Evolutionary conservation across 2,329 filamentous ascomycete species (phyloP).

Genomic region (Epichloe hybrida): DNA sequence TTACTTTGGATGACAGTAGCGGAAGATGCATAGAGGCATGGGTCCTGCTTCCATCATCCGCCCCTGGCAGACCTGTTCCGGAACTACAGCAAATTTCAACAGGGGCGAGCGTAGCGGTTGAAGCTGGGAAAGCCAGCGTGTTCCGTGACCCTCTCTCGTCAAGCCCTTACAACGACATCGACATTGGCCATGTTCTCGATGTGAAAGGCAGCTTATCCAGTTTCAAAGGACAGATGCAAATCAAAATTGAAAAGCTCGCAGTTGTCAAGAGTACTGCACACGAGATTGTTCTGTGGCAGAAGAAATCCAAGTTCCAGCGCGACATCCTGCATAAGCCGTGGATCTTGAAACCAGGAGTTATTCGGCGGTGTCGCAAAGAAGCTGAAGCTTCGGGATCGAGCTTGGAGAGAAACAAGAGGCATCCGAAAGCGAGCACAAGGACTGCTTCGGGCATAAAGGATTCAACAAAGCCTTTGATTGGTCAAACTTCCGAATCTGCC

Average conservation of each 20-base stretch:
- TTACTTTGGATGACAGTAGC: slow-evolving; percentile 53
- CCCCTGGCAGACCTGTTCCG: not conserved
- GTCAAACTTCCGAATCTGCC: slow-evolving; percentile 1
- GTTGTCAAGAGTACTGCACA: slow-evolving; percentile 36
- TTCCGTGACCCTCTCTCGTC: slow-evolving; percentile 1
- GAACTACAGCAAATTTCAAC: not conserved
- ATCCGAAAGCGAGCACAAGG: slow-evolving; percentile 10
- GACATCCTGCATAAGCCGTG: slow-evolving; percentile 40
- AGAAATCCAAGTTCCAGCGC: slow-evolving; percentile 33
- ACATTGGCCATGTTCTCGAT: slow-evolving; percentile 42
- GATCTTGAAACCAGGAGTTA: slow-evolving; percentile 34
- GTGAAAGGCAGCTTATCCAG: slow-evolving; percentile 38
- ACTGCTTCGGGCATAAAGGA: not conserved
- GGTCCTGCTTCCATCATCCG: slow-evolving; percentile 4
- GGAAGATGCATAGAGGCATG: slow-evolving; percentile 40
- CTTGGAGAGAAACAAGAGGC: slow-evolving; percentile 14
- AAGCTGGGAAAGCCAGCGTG: not conserved
- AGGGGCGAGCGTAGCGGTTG: not conserved
- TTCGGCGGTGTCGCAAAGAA: slow-evolving; percentile 36
- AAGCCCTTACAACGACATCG: slow-evolving; percentile 20
- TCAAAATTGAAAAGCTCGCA: slow-evolving; percentile 38
- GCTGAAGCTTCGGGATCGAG: slow-evolving; percentile 23
- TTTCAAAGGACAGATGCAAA: slow-evolving; percentile 36
- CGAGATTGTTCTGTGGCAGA: slow-evolving; percentile 47
- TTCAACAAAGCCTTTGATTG: not conserved